Evolutionary conservation across 164 flowering plant genomes (phyloP), one percentile per base, ranked within the genome.

Genomic region (Santalum album): DNA sequence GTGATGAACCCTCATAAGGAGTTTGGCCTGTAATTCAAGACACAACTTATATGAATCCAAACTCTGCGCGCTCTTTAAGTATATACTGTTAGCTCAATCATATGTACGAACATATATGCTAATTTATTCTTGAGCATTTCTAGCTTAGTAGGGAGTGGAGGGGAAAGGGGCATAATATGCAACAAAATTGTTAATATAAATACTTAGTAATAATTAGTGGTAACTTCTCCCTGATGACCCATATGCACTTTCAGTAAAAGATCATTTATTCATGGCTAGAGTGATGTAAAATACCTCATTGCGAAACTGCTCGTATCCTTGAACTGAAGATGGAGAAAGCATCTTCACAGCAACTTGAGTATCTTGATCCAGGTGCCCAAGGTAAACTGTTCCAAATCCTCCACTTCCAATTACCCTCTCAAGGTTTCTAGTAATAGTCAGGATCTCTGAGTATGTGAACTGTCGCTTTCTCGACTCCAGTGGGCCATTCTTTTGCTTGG

Each of bases 321-420:
- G 72, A 9, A 7, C 23, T 25, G 76, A 64, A 24, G 67, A 51
- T 20, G 38, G 32, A 6, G 70, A 65, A 2, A 59, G 55, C 54
- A 68, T 17, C 53, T 72, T 72, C 1, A 72, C 70, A 19, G 76
- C 76, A 0, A 72, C 76, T 62, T 56, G 38, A 21, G 58, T 56
- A 18, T 46, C 67, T 47, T 53, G 35, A 9, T 12, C 18, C n/a
- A 72, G 25, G 3, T 18, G 21, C 14, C 76, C 76, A n/a, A 38
- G 42, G 27, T 72, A 65, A 22, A 68, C 72, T 47, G 49, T 63
- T 60, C 67, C 72, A 56, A 68, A 68, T 12, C 72, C 72, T 50
- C 72, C 72, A 51, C 48, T 43, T 24, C 72, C 72, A 39, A 68
- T 29, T 2, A 46, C 43, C 0, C 25, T 63, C 38, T 7, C 38